Evolutionary conservation across 352 stramenopile species (phyloP).

Genomic region (Phytophthora quininea): DNA sequence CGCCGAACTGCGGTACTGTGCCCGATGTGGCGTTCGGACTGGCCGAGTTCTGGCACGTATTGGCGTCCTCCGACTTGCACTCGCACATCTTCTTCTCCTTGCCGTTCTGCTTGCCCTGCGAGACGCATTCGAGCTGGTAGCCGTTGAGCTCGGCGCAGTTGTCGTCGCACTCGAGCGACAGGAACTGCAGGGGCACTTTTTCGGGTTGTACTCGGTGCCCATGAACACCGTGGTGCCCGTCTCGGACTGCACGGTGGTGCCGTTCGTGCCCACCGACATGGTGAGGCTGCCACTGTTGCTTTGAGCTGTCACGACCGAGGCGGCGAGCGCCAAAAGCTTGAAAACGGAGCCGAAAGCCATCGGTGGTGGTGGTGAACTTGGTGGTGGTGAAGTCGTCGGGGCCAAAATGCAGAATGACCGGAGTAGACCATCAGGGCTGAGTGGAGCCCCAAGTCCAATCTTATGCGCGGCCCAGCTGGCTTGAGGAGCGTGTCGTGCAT

Average conservation of each 20-base stretch:
- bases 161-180: slow-evolving; percentile 47
- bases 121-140: no score
- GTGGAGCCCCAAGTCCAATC: background rate
- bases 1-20: no score
- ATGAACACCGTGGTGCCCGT: no score
- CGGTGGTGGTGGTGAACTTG: background rate
- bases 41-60: no score
- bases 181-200: slow-evolving; percentile 61
- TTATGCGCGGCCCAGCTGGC: slow-evolving; percentile 20
- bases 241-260: no score
- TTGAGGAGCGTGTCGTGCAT: slow-evolving; percentile 5
- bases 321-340: slow-evolving; percentile 9
- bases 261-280: slow-evolving; percentile 59
- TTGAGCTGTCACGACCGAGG: slow-evolving; percentile 5
- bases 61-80: no score
- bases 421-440: slow-evolving; percentile 2
- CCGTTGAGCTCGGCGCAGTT: slow-evolving; percentile 60
- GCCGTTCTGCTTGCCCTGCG: no score
- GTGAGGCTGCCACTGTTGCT: slow-evolving; percentile 32
- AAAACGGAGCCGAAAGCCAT: slow-evolving; percentile 28
- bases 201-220: slow-evolving; percentile 62
- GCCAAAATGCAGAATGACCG: slow-evolving; percentile 28
- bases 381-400: background rate
- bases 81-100: no score
- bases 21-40: no score